Evolutionary conservation across 805 yeast species (phyloP).

Genomic region (Candida silvatica): DNA sequence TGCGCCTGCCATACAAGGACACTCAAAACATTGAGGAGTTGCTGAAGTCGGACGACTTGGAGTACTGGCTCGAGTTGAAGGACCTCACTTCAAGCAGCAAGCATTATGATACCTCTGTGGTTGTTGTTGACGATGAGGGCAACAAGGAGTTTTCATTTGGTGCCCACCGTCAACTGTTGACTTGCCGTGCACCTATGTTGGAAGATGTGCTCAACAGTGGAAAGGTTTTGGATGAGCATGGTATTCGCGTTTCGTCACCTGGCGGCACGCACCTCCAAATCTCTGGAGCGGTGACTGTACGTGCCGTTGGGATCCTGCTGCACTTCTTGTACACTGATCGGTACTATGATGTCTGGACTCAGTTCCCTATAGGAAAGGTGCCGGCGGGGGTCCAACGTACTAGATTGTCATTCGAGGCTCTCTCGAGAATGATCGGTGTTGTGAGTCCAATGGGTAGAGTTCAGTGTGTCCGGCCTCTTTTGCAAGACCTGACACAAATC

Average conservation of each 20-base stretch:
- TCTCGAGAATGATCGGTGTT: constrained; percentile 15
- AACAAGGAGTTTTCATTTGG: constrained; percentile 4
- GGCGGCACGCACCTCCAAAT: constrained; percentile 3
- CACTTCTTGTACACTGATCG: constrained; percentile 44
- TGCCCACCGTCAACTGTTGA: constrained; percentile 7
- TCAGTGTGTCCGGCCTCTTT: constrained; percentile 12
- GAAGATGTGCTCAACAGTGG: constrained; percentile 1
- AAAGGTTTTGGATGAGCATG: constrained; percentile 8
- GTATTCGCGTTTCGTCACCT: constrained; percentile 6
- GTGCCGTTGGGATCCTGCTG: constrained; percentile 30
- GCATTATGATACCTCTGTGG: constrained; percentile 9
- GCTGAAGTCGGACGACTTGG: constrained; percentile 24
- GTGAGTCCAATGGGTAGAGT: constrained; percentile 22
- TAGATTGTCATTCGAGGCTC: constrained; percentile 22
- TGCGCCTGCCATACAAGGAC: constrained; percentile 2
- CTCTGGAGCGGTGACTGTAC: constrained; percentile 16
- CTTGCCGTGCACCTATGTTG: constrained; percentile 4
- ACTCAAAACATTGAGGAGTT: constrained; percentile 22
- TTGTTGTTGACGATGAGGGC: constrained; percentile 7
- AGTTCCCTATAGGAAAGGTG: constrained; percentile 19
- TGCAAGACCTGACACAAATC: constrained; percentile 12
- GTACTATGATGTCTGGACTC: constrained; percentile 37
- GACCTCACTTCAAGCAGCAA: constrained; percentile 7
- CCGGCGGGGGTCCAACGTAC: constrained; percentile 24
- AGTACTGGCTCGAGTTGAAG: constrained; percentile 15